Evolutionary conservation across 208 protist genomes (phyloP).

Genomic region (Herpetomonas tarakana): DNA sequence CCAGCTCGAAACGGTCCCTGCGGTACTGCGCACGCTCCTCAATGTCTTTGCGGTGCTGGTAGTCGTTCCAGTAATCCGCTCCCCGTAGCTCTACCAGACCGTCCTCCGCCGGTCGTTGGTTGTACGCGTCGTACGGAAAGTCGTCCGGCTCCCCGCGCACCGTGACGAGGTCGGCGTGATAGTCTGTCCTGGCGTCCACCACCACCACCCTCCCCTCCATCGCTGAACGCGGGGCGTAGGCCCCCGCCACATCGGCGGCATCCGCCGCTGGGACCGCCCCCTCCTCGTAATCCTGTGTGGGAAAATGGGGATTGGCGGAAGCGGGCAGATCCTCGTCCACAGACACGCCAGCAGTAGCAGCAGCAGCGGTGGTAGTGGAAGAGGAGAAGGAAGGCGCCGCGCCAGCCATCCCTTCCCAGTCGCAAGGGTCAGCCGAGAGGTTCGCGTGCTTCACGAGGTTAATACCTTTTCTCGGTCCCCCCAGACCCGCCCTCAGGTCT

Average conservation of each 20-base stretch:
- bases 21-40: slow-evolving; percentile 39
- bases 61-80: slow-evolving; percentile 66
- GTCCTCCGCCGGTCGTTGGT: slow-evolving; percentile 51
- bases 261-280: too few species aligned
- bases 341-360: neutral
- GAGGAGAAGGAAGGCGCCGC: too few species aligned
- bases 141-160: slow-evolving; percentile 9
- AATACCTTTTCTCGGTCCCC: slow-evolving; percentile 2
- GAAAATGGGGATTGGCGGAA: neutral
- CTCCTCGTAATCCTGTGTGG: too few species aligned
- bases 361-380: neutral
- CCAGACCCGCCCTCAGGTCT: neutral
- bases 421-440: too few species aligned
- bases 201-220: slow-evolving; percentile 11
- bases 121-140: slow-evolving; percentile 63
- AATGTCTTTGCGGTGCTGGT: slow-evolving; percentile 36
- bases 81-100: slow-evolving; percentile 47
- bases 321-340: neutral
- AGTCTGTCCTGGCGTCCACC: slow-evolving; percentile 42
- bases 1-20: slow-evolving; percentile 31
- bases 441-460: slow-evolving; percentile 8
- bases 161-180: slow-evolving; percentile 22
- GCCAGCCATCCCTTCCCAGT: too few species aligned
- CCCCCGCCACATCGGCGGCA: too few species aligned
- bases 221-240: neutral